phyloP scores from a whole-genome alignment of 192 early-diverging fungal genomes.

The Spizellomyces sp. region DNA sequence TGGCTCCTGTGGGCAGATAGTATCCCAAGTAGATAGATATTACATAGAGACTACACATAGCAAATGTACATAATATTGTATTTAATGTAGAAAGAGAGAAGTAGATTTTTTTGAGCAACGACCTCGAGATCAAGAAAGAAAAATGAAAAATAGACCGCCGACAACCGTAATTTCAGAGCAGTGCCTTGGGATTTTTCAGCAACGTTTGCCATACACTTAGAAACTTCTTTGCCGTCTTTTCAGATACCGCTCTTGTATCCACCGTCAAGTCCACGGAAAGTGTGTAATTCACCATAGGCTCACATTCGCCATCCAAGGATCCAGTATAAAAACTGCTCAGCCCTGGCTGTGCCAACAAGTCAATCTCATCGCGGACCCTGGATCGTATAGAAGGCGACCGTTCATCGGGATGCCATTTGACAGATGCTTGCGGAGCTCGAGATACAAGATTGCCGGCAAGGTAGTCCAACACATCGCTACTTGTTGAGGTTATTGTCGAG shows the following conservation, averaged over 20 bases:
- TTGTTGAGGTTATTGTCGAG: not conserved
- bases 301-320: slow-evolving; percentile 14
- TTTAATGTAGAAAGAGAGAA: too few species aligned
- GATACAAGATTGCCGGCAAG: too few species aligned
- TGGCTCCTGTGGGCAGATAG: slow-evolving; percentile 2
- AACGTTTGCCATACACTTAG: slow-evolving; percentile 17
- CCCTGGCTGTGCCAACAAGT: slow-evolving; percentile 22
- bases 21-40: too few species aligned
- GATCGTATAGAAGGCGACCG: not conserved
- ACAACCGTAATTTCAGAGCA: not conserved
- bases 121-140: too few species aligned
- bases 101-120: too few species aligned
- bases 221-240: slow-evolving; percentile 20
- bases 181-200: slow-evolving; percentile 22
- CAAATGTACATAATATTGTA: too few species aligned
- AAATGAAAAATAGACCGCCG: too few species aligned
- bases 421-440: too few species aligned
- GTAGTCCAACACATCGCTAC: not conserved
- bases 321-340: slow-evolving; percentile 17
- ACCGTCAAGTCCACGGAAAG: slow-evolving; percentile 25
- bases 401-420: not conserved
- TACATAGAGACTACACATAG: too few species aligned
- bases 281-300: slow-evolving; percentile 22
- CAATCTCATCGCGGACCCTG: slow-evolving; percentile 22
- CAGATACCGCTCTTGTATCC: slow-evolving; percentile 13